Base-by-base conservation (phyloP, 148 eudicot species). In the Nyssa sinensis region DNA sequence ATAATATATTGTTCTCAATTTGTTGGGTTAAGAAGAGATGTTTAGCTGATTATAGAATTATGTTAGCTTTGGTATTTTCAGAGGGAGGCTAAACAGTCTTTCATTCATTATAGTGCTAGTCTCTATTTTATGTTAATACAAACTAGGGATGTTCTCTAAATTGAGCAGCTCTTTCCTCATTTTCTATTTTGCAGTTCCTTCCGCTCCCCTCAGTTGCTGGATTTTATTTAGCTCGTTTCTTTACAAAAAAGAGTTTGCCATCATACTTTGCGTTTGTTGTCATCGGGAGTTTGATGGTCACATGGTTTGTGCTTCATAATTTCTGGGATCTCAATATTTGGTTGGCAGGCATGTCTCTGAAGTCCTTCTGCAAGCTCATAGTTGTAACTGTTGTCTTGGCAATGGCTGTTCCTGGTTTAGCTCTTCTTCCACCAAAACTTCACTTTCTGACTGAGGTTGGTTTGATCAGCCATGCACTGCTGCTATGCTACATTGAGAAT, bases 311-410 rank as follows among this genome's bases (percentile, higher is more conserved):
- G 69, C 81, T 90, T 88, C 98, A 94, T 75, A 92, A 90, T 85
- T 94, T 87, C 80, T 94, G 97, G 97, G 96, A 88, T 78, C 98
- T 94, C 67, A 94, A 92, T 78, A 92, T 94, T 33, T 94, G 98
- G 98, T 58, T 94, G 84, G 97, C 97, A 41, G 98, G 98, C 83
- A 94, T 94, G 98, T 87, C 98, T 70, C 87, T 90, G 59, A 94
- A 86, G 78, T 90, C 94, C 41, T 94, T 90, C 72, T 94, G 98
- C 81, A 94, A 94, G 87, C 87, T 92, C 71, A 84, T 94, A 76
- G 91, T 94, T 69, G 88, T 86, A 28, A 85, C 84, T 82, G 91
- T 87, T 69, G 79, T 92, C 82, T 88, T 94, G 74, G 96, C 98
- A 72, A 83, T 94, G 89, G 79, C 86, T 74, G 84, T 84, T 79